These are phyloP conservation scores for Pseudognaphalium luteoalbum DNA, from an alignment of 129 eudicot genomes.

Conservation along the genomic window DNA sequence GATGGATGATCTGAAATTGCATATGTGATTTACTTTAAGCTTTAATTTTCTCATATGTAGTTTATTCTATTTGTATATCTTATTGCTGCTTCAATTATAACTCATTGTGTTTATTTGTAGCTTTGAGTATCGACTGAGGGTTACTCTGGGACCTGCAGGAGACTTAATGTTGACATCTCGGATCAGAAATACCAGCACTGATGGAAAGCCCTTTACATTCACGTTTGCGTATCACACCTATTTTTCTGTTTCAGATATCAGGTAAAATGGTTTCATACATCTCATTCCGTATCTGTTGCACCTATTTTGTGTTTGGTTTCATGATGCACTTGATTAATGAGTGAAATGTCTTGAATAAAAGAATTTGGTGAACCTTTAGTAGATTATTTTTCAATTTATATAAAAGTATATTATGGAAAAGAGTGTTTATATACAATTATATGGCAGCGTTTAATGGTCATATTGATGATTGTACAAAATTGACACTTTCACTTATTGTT, in stretches of 20 bases:
- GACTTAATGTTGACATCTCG: constrained; percentile 90
- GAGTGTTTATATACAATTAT: background rate
- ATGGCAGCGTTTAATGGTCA: background rate
- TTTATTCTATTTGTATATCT: background rate
- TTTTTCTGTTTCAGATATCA: constrained; percentile 91
- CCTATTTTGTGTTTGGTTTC: background rate
- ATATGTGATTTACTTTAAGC: constrained; percentile 18
- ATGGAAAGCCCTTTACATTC: constrained; percentile 76
- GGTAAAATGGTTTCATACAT: constrained; percentile 43
- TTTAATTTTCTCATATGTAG: constrained; percentile 12
- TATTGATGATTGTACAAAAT: background rate
- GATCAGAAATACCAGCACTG: constrained; percentile 73
- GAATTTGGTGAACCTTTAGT: background rate
- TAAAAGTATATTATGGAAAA: background rate
- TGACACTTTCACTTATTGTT: background rate
- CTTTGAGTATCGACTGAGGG: constrained; percentile 85
- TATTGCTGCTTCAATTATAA: background rate
- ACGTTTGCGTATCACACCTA: constrained; percentile 95
- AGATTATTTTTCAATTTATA: background rate
- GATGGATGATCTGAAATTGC: background rate
- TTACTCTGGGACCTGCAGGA: constrained; percentile 88
- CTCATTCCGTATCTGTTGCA: background rate
- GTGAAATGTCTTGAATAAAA: background rate
- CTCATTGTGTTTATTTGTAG: constrained; percentile 37
- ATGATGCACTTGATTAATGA: background rate